Base-by-base conservation (phyloP, 352 stramenopile species). In the Phytophthora macrochlamydospora region DNA sequence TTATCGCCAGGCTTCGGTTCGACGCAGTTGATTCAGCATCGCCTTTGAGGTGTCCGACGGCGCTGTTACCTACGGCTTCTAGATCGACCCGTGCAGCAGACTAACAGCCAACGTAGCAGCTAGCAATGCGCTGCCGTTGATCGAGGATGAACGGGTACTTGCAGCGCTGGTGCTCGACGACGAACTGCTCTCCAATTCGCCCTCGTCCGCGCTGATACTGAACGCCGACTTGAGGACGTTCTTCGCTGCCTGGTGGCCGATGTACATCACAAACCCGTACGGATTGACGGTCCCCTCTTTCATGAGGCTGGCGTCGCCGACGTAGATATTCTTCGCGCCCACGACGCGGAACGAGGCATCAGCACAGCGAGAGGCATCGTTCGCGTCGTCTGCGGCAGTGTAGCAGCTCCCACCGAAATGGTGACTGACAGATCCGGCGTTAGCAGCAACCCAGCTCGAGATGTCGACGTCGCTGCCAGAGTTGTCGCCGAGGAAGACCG, bases 191-290 rank as follows among this genome's bases (percentile, higher is more conserved):
- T 64, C 14, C n/a, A 54, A 8, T 11, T 57, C 38, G 7, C 31
- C 48, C 13, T 70, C 56, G 13, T 18, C 38, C 4, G 52, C 9
- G 33, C 38, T 58, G 49, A 71, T n/a, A 28, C 59, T 43, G 32
- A 81, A 81, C n/a, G 73, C 62, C 4, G 54, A 7, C 18, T 69
- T 40, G 0, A 79, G 63, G n/a, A 81, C 70, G 8, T 81, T 79
- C 43, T 71, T 65, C 12, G 71, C 67, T 8, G 73, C 69, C 51
- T 83, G 75, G 35, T 70, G 61, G 0, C 76, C 71, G n/a, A 79
- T 78, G 59, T 83, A 80, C 77, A 85, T 85, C 7, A 81, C 62
- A 44, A 85, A 83, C 6, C 53, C 76, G 53, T 78, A 83, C 46
- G 67, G 73, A 60, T 85, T 85, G 40, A 81, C 74, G 2, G 74